Base-by-base conservation (phyloP, 768 basidiomycete genomes). In the Podaxis carcinomalis region DNA sequence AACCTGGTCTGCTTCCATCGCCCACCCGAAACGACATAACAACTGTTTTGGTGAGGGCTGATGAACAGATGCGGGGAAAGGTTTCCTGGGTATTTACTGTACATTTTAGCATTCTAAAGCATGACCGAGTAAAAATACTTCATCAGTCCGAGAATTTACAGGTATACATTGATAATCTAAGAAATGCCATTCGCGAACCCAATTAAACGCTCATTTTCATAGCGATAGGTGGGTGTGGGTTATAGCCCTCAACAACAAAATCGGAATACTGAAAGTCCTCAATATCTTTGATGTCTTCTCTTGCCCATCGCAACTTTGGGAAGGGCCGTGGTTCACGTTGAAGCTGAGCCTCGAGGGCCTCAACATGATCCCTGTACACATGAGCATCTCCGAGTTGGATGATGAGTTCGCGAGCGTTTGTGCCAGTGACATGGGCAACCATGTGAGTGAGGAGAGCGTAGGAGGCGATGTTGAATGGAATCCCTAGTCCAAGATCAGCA, bases 401-500 rank as follows among this genome's bases (percentile, higher is more conserved):
- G 69, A 96, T 81, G 57, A 99, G 85, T 71, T 97, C 95, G 71
- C 90, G 87, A 0, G 97, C 84, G 35, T 88, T 85, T 3, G 92
- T 95, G 47, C 83, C 80, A 11, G 96, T 98, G 61, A 97, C 86
- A 25, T 85, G 88, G n/a, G 96, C 95, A 64, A 99, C 85, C 92
- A 99, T 95, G 74, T 98, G 95, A 0, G 95, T 97, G 57, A 99
- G 85, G 21, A 99, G 84, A 5, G 97, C 92, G 73, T 98, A 99
- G 0, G 97, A 98, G 11, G 96, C 97, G 74, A 99, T 98, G 74
- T 99, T 99, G 84, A 99, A 99, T 0, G 96, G 96, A 52, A 99
- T 92, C 2, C 96, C 96, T 40, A 99, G 91, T 1, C 96, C 96
- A 6, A 98, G 84, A 71, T 99, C 96, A 16, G 95, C 95, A 11